Base-by-base conservation (phyloP, 495 filamentous ascomycete genomes). In the Podospora conica region DNA sequence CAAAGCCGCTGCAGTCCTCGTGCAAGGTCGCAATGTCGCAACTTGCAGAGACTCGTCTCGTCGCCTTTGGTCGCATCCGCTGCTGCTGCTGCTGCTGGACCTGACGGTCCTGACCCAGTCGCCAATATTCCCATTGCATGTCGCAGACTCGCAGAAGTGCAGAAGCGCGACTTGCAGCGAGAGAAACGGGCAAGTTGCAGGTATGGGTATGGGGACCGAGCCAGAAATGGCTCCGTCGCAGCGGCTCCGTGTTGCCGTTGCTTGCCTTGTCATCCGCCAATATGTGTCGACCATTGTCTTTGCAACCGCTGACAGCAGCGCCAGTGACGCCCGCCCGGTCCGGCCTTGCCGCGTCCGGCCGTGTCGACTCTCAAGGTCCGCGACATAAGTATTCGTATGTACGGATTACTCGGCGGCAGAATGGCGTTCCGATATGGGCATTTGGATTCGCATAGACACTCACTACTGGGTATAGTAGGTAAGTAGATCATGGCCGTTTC, bases 111-210 rank as follows among this genome's bases (percentile, higher is more conserved):
- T 1, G 40, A 48, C 40, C 33, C 40, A 48, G 40, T 48, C 18
- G 40, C 3, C 18, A 48, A 18, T 48, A 48, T 48, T 48, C 40
- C 40, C 40, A 48, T 48, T 8, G 40, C 40, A 28, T 64, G 54
- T 55, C 53, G 61, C 61, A n/a, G n/a, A n/a, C n/a, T n/a, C n/a
- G n/a, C n/a, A n/a, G n/a, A n/a, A n/a, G n/a, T n/a, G n/a, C n/a
- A 55, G 48, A 25, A 25, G 25, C 48, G 48, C 25, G 53, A 28
- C 12, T 61, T 61, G 31, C 58, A 59, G 58, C 7, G 69, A 66
- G 22, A 64, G 66, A 71, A 71, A 66, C 64, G 66, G 61, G 63
- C 65, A 60, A 65, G 62, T 61, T 69, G 70, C 67, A 71, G 61
- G 55, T 48, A n/a, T 23, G 58, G 40, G 24, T 33, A 40, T 22